phyloP scores from a whole-genome alignment of 768 basidiomycete species.

The Exidia glandulosa region DNA sequence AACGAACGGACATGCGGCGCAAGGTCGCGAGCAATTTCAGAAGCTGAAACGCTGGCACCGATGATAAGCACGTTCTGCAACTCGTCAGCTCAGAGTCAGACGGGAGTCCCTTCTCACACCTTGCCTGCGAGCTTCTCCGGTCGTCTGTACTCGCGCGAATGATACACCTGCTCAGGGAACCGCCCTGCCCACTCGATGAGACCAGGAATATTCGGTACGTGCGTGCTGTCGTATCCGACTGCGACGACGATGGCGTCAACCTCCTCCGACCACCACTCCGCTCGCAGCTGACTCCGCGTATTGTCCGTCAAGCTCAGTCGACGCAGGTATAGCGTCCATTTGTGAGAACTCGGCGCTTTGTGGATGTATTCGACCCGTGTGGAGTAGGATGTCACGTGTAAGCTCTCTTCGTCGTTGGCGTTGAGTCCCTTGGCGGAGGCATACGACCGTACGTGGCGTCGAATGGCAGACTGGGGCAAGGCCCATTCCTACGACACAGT shows the following conservation, averaged over 20 bases:
- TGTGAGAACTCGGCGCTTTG: slow-evolving; percentile 23
- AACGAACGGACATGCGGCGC: neutral
- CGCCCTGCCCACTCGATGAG: slow-evolving; percentile 22
- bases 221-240: slow-evolving; percentile 10
- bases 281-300: slow-evolving; percentile 12
- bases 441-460: slow-evolving; percentile 30
- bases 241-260: neutral
- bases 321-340: slow-evolving; percentile 26
- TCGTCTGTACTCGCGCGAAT: slow-evolving; percentile 32
- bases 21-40: neutral
- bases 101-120: neutral
- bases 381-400: slow-evolving; percentile 26
- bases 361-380: slow-evolving; percentile 37
- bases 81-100: neutral
- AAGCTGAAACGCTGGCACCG: neutral
- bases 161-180: slow-evolving; percentile 25
- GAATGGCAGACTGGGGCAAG: slow-evolving; percentile 23
- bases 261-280: slow-evolving; percentile 27
- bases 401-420: slow-evolving; percentile 28
- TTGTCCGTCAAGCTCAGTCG: slow-evolving; percentile 21
- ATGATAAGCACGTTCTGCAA: neutral
- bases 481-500: slow-evolving; percentile 11
- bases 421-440: slow-evolving; percentile 32
- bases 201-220: slow-evolving; percentile 14
- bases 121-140: slow-evolving; percentile 26